Conservation (phyloP, 257 asterid genomes). For the Nicotiana tabacum region DNA sequence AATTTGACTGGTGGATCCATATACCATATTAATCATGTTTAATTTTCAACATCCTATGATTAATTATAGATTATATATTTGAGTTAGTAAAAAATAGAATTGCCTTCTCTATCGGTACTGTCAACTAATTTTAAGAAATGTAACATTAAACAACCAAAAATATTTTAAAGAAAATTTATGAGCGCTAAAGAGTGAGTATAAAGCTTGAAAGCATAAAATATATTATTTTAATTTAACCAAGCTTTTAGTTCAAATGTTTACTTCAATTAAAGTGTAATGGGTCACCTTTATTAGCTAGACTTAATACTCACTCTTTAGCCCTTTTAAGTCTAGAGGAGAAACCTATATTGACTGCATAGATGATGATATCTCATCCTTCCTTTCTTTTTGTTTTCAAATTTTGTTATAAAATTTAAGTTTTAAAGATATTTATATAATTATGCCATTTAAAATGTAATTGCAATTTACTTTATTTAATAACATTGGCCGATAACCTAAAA, state of each 20-base stretch:
- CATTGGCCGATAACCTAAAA: no score
- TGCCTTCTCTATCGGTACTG: no score
- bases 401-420: background rate
- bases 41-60: no score
- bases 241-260: conserved; percentile 45
- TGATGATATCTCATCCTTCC: conserved; percentile 33
- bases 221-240: background rate
- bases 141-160: background rate
- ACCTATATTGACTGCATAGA: conserved; percentile 42
- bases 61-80: no score
- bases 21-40: no score
- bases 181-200: background rate
- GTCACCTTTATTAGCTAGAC: conserved; percentile 21
- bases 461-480: no score
- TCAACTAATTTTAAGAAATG: no score
- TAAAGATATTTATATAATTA: no score
- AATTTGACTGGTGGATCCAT: no score
- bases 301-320: conserved; percentile 35
- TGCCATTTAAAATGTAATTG: no score
- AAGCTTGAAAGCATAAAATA: background rate
- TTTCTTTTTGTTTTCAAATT: background rate
- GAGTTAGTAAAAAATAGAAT: no score
- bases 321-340: conserved; percentile 28
- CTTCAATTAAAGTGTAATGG: conserved; percentile 27
- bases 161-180: background rate